phyloP scores from a whole-genome alignment of 2,329 filamentous ascomycete species.

The Colletotrichum godetiae region DNA sequence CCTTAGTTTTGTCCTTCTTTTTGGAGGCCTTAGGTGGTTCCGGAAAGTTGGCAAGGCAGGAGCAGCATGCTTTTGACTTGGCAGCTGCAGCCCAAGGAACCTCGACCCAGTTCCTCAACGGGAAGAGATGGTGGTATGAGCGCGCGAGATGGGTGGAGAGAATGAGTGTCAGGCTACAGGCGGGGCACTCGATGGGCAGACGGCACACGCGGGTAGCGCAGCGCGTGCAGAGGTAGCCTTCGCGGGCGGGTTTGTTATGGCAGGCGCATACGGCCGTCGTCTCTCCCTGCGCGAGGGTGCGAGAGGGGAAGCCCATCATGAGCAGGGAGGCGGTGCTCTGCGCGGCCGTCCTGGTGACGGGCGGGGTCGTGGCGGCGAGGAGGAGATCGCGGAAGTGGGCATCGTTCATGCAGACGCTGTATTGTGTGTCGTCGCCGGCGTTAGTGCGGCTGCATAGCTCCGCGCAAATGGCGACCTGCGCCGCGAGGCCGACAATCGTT shows the following conservation, averaged over 20 bases:
- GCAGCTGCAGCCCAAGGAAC: conserved; percentile 83
- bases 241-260: conserved; percentile 82
- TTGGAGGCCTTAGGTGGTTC: conserved; percentile 45
- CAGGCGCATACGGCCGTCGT: conserved; percentile 87
- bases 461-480: conserved; percentile 90
- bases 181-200: conserved; percentile 89
- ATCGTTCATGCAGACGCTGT: conserved; percentile 83
- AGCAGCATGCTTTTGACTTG: conserved; percentile 75
- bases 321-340: conserved; percentile 75
- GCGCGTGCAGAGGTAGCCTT: conserved; percentile 91
- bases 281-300: conserved; percentile 76
- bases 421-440: conserved; percentile 78
- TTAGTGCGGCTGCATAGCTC: conserved; percentile 93
- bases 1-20: conserved; percentile 39
- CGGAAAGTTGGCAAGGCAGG: conserved; percentile 82
- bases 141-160: conserved; percentile 91
- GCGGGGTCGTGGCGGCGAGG: conserved; percentile 88
- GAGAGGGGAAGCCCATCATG: conserved; percentile 98
- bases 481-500: conserved; percentile 88
- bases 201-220: conserved; percentile 91
- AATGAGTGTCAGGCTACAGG: conserved; percentile 91
- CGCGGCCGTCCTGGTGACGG: conserved; percentile 76
- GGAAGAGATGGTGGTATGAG: conserved; percentile 95
- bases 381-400: conserved; percentile 88
- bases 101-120: conserved; percentile 89